Evolutionary conservation across 805 yeast genomes (phyloP).

Genomic region (Hermanozyma aechmeae): DNA sequence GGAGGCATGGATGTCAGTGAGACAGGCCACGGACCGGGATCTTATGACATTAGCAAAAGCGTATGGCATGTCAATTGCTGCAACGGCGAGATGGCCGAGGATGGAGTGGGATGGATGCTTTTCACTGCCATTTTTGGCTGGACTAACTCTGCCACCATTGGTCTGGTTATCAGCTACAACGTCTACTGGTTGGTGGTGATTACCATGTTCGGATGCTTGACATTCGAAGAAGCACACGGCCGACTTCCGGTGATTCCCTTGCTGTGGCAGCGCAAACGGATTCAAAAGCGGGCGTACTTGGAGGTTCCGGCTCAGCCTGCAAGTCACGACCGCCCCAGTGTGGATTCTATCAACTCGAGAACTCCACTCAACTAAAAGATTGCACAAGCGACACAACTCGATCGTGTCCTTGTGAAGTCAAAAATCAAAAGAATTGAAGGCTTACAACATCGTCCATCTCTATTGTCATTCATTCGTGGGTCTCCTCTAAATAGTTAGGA

Average conservation of each 20-base stretch:
- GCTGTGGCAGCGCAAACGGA: constrained; percentile 8
- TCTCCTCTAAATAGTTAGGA: too few relatives aligned
- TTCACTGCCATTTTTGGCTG: constrained; percentile 85
- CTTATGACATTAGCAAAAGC: constrained; percentile 68
- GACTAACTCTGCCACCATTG: constrained; percentile 91
- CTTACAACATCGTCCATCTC: too few relatives aligned
- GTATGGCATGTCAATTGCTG: constrained; percentile 96
- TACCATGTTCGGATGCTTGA: constrained; percentile 29
- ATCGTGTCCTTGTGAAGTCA: too few relatives aligned
- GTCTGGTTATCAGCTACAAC: constrained; percentile 68
- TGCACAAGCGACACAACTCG: too few relatives aligned
- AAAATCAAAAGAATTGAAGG: too few relatives aligned
- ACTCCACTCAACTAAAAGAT: too few relatives aligned
- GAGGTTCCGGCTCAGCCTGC: constrained; percentile 1
- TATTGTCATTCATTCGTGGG: too few relatives aligned
- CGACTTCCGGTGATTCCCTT: constrained; percentile 34
- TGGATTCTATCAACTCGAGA: constrained; percentile 18
- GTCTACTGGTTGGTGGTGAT: constrained; percentile 58
- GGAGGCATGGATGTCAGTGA: constrained; percentile 81
- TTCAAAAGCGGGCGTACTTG: constrained; percentile 4
- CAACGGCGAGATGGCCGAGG: constrained; percentile 65
- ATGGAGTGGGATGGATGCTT: constrained; percentile 80
- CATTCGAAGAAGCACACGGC: constrained; percentile 48
- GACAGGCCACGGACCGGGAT: constrained; percentile 88
- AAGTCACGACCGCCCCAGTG: constrained; percentile 7